These are phyloP conservation scores for Parastagonospora avenae DNA, from an alignment of 2,329 filamentous ascomycete species.

Conservation along the genomic window DNA sequence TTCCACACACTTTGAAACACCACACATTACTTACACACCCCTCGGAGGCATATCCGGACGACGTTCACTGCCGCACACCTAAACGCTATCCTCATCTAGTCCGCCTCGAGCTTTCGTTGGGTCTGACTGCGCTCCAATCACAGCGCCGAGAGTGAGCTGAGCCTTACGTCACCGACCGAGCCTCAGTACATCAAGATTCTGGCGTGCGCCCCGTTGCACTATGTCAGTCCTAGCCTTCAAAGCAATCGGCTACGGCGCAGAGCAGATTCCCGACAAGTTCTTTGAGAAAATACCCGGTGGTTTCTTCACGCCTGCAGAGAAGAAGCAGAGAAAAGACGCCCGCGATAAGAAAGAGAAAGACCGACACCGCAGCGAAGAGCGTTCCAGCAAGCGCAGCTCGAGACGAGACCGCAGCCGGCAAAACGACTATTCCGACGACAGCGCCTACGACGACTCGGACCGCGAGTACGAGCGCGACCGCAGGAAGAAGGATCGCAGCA, in stretches of 20 bases:
- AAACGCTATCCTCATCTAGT: conserved; percentile 31
- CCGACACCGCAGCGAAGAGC: conserved; percentile 19
- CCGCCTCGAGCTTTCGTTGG: conserved; percentile 17
- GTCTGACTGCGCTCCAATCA: conserved; percentile 39
- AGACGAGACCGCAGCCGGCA: conserved; percentile 33
- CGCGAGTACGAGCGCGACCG: conserved; percentile 32
- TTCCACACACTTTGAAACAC: conserved; percentile 6
- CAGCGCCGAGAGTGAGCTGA: conserved; percentile 14
- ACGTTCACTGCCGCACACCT: conserved; percentile 14
- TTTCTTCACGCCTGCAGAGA: conserved; percentile 42
- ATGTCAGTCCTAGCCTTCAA: conserved; percentile 47
- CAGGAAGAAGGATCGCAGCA: conserved; percentile 26
- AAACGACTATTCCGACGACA: conserved; percentile 36
- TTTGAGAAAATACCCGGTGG: conserved; percentile 46
- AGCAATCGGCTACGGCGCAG: conserved; percentile 45
- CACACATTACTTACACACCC: conserved; percentile 11
- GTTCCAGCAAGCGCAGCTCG: conserved; percentile 22
- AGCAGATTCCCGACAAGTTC: conserved; percentile 46
- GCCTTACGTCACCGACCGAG: conserved; percentile 39
- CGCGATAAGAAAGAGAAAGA: conserved; percentile 21
- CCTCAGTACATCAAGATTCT: conserved; percentile 28
- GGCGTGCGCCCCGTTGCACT: conserved; percentile 22
- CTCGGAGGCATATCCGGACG: conserved; percentile 6
- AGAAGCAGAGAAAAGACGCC: conserved; percentile 29
- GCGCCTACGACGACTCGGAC: conserved; percentile 37